Evolutionary conservation across 2,329 filamentous ascomycete species (phyloP), one percentile per base, ranked within the genome.

Genomic region (Fusarium goolgardi): DNA sequence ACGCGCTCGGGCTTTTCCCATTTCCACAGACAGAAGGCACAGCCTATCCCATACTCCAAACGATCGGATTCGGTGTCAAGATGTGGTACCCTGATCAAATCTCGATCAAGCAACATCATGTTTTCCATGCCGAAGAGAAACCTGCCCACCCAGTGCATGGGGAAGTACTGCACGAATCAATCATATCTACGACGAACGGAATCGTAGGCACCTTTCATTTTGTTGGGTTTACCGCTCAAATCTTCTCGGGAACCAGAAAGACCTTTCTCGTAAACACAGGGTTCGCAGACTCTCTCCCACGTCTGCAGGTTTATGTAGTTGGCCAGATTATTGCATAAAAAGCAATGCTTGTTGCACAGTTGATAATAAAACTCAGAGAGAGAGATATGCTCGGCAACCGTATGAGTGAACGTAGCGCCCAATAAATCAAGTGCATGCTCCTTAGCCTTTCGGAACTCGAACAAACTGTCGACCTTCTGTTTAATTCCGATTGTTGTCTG

Each of bases 321-420:
- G 40, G 21, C 21, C 21, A 23, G 3, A 8, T 20, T 12, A 10
- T 7, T 11, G 11, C 10, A 25, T 20, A 25, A 8, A 8, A 9
- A 1, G 15, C 21, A n/a, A 2, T 25, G 15, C 9, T 71, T 18
- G 69, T 45, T 74, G 44, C 72, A 75, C 3, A 79, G 59, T 27
- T 55, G 52, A 5, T 55, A 2, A 47, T 73, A 72, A 44, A 75
- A 72, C 11, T 75, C 65, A 27, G 44, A 11, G 0, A 78, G 61
- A 41, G 70, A 71, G 57, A 77, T 34, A 35, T 11, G 8, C 27
- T 23, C 40, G 15, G 76, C 75, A 49, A 73, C 59, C 46, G 51
- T 34, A 46, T 76, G 76, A 55, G 64, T 71, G 41, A 78, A 62
- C 31, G 78, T 63, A 41, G 75, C 74, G 55, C 71, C 75, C 46